Base-by-base conservation (phyloP, 192 early-diverging fungal species). In the Backusella circina region DNA sequence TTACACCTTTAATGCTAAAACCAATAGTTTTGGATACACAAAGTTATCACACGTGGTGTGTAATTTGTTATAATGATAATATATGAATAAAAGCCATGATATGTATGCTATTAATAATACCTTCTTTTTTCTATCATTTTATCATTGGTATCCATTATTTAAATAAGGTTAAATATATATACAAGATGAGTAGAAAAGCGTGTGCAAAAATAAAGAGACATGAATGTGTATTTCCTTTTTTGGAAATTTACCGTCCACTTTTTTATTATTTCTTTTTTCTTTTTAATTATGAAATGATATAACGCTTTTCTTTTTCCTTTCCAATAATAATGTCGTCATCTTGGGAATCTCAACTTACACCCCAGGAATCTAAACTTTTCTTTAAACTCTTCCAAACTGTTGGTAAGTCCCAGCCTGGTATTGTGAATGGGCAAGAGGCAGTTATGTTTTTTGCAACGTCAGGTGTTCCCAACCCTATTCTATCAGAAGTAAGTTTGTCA, bases 391-490 rank as follows among this genome's bases (percentile, higher is more conserved):
- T 91, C 65, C 79, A 85, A 33, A 79, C 83, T 4, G 90, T 89
- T n/a, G 90, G 92, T 68, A 81, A 80, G 5, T 79, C 87, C 9
- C 86, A 87, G 30, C 86, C 87, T 70, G 93, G 92, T 10, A 78
- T 90, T 57, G 85, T 95, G 38, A 88, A 85, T 6, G 93, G 93
- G 16, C 81, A 87, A 41, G 83, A 87, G 64, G 93, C 92, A 18
- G 92, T 93, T 31, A 87, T 84, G 3, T 93, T 95, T 74, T 90
- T 93, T 85, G 87, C 88, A 67, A 90, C 88, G 71, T 93, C 91
- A 1, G 86, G 88, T n/a, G 84, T 95, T 0, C 84, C 91, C 0
- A 83, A 85, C 28, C 79, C 84, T 16, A 77, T 86, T 18, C 83
- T 95, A 16, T 90, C 89, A 47, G 84, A 90, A 75, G 89, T 86